These are phyloP conservation scores for Leishmania lainsoni DNA, from an alignment of 208 protist genomes.

Conservation along the genomic window DNA sequence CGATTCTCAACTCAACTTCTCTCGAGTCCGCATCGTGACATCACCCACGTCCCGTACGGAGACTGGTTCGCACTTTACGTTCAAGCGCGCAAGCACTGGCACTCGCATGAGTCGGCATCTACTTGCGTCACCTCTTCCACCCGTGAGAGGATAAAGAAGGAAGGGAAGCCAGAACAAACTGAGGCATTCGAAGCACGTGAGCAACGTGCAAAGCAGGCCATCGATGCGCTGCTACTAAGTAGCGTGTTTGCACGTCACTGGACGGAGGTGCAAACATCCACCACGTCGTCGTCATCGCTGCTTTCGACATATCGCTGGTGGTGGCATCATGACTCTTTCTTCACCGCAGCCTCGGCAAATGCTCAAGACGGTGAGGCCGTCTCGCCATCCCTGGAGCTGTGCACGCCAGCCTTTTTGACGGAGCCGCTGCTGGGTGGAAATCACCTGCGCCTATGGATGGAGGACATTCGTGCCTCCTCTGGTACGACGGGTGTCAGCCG, in stretches of 20 bases:
- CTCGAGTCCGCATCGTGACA: constrained; percentile 62
- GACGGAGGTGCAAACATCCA: constrained; percentile 40
- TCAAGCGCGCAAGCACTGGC: constrained; percentile 28
- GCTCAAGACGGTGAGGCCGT: not conserved
- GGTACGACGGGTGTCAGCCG: not conserved
- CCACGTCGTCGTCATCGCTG: not conserved
- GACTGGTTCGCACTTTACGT: constrained; percentile 79
- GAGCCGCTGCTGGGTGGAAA: constrained; percentile 67
- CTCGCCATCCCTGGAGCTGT: constrained; percentile 24
- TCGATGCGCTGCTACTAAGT: constrained; percentile 60
- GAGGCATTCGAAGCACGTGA: not conserved
- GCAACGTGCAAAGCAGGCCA: constrained; percentile 7
- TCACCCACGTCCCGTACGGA: constrained; percentile 60
- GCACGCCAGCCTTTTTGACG: constrained; percentile 42
- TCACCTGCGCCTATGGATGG: constrained; percentile 45
- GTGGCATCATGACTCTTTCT: constrained; percentile 13
- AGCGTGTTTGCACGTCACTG: constrained; percentile 69
- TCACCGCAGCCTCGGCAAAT: not conserved
- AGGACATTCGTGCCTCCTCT: constrained; percentile 34
- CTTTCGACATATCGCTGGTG: constrained; percentile 36
- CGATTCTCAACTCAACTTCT: constrained; percentile 41
- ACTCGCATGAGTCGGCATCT: not conserved
- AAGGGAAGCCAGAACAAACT: not conserved
- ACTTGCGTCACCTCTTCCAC: not conserved
- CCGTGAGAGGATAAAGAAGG: not conserved